phyloP scores from a whole-genome alignment of 73 alveolate species.

The Paramecium sexaurelia region DNA sequence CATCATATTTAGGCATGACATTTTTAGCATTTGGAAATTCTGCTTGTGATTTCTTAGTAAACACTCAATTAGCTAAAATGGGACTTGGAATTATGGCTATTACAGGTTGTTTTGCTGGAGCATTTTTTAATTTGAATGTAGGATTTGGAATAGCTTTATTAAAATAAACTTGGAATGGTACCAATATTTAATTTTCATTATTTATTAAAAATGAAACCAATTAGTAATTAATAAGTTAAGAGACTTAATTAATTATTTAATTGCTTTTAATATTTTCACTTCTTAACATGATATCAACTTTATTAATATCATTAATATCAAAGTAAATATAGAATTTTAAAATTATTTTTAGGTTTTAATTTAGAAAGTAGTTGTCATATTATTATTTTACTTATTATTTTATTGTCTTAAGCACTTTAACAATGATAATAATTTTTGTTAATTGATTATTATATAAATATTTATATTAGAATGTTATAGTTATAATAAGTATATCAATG shows the following conservation, averaged over 20 bases:
- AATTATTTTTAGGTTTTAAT: neutral
- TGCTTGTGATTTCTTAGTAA: constrained; percentile 93
- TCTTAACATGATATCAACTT: neutral
- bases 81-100: constrained; percentile 98
- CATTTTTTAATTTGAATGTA: constrained; percentile 88
- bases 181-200: neutral
- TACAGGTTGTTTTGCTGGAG: constrained; percentile 98
- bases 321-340: neutral
- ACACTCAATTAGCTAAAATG: constrained; percentile 88
- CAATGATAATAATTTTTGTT: neutral
- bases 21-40: constrained; percentile 98
- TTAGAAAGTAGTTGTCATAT: neutral
- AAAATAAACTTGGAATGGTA: constrained; percentile 59
- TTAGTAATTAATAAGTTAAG: neutral
- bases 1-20: constrained; percentile 93
- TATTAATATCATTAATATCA: neutral
- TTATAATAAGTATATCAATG: too few species aligned
- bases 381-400: neutral
- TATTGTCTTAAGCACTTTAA: neutral
- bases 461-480: neutral
- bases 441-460: neutral
- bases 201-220: neutral
- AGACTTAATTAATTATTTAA: neutral
- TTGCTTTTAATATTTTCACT: neutral
- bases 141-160: constrained; percentile 94